Conservation (phyloP, 2,329 filamentous ascomycete genomes). For the Cladosporium sp. region DNA sequence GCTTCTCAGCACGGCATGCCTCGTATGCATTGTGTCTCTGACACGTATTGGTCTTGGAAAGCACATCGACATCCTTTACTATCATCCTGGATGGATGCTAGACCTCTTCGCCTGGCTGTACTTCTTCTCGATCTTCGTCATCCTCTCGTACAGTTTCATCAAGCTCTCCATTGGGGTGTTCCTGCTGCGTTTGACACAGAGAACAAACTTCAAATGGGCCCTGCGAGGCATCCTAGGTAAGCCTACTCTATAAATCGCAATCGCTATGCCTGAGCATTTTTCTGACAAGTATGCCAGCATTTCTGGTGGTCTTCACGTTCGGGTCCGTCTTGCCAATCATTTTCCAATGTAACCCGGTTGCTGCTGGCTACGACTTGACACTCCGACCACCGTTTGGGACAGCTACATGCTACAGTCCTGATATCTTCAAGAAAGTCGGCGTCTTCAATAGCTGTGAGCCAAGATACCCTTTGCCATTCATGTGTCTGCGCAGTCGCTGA, state of each 20-base stretch:
- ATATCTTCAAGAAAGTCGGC: background rate
- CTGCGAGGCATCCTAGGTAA: background rate
- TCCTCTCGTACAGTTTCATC: slow-evolving; percentile 1
- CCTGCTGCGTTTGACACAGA: background rate
- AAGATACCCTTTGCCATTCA: background rate
- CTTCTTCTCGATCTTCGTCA: background rate
- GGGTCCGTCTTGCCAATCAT: background rate
- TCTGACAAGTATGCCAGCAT: background rate
- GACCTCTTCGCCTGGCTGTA: background rate
- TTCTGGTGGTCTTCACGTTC: background rate
- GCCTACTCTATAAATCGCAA: background rate
- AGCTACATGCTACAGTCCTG: background rate
- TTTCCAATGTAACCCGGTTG: slow-evolving; percentile 1
- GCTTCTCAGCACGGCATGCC: background rate
- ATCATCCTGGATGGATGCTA: background rate
- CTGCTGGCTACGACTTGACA: background rate
- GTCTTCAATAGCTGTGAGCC: slow-evolving; percentile 2
- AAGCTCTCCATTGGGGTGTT: slow-evolving; percentile 1
- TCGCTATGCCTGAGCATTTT: too few species aligned
- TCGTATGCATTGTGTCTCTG: background rate
- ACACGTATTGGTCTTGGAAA: background rate
- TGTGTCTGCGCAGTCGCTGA: background rate
- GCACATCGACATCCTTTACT: background rate
- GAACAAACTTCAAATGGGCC: background rate
- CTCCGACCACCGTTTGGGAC: background rate